Percentiles rank a stretch among this genome's conserved stretches.
Evolutionary conservation across 1,284 basidiomycete genomes (phyloP).

Genomic region (Exobasidium rhododendri): DNA sequence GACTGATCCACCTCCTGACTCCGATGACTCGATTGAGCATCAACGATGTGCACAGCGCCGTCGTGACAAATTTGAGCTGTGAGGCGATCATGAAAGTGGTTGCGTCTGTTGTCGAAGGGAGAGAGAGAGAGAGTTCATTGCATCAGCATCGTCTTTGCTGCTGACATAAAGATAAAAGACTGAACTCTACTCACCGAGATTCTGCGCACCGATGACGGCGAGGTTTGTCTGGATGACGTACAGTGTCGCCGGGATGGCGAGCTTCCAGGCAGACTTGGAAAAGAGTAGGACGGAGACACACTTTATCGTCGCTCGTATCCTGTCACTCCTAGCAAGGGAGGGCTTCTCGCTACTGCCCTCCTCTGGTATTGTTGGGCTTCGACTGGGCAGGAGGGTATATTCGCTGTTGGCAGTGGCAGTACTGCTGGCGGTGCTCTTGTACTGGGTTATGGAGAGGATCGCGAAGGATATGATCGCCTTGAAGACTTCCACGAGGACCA

Average conservation of each 20-base stretch:
- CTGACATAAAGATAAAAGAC: too few species aligned
- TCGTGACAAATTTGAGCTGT: conserved; percentile 18
- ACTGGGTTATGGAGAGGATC: not conserved
- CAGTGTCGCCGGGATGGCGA: conserved; percentile 22
- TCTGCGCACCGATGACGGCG: not conserved
- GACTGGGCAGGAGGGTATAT: too few species aligned
- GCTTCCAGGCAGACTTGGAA: not conserved
- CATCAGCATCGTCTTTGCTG: too few species aligned
- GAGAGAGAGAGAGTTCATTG: too few species aligned
- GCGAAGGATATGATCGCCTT: not conserved
- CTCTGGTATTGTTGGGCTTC: too few species aligned
- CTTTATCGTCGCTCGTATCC: too few species aligned
- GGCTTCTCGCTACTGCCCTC: too few species aligned
- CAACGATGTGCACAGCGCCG: conserved; percentile 4
- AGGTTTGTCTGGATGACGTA: conserved; percentile 28
- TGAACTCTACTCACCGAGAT: not conserved
- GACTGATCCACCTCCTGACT: not conserved
- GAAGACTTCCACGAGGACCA: not conserved
- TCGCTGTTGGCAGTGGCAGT: too few species aligned
- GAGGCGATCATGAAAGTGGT: conserved; percentile 1
- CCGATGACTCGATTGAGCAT: not conserved
- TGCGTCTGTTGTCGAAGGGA: not conserved
- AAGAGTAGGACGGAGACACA: too few species aligned
- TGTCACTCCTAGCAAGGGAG: too few species aligned
- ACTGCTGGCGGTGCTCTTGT: too few species aligned